Conservation (phyloP, 2,329 filamentous ascomycete species). For the Fusarium chaquense region DNA sequence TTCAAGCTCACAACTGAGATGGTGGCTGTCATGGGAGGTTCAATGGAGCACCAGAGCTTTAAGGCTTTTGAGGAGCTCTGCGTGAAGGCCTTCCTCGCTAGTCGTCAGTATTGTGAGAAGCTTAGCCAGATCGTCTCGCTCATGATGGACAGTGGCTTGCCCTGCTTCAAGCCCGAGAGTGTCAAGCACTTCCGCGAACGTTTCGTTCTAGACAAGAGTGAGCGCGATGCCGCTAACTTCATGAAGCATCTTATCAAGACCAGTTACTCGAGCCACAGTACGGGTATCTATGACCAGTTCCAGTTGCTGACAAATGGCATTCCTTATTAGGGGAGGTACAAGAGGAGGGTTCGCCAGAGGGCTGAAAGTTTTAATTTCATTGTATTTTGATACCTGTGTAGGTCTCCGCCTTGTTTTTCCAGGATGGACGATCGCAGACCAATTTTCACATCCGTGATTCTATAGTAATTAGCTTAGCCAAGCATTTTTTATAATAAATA, state of each 20-base stretch:
- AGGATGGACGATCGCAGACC: slow-evolving; percentile 1
- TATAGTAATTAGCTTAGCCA: slow-evolving; percentile 18
- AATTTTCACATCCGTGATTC: neutral
- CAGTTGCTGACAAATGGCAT: slow-evolving; percentile 98
- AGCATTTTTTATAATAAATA: slow-evolving; percentile 25
- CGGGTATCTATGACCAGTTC: slow-evolving; percentile 97
- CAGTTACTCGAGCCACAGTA: slow-evolving; percentile 91
- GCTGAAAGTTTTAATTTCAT: neutral
- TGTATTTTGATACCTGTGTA: slow-evolving; percentile 6
- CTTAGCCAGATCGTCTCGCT: slow-evolving; percentile 88
- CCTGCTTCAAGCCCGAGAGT: slow-evolving; percentile 97
- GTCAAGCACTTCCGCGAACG: slow-evolving; percentile 92
- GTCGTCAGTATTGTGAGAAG: slow-evolving; percentile 87
- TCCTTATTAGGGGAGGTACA: slow-evolving; percentile 73
- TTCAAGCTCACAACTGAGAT: slow-evolving; percentile 99
- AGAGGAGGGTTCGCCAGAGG: slow-evolving; percentile 7
- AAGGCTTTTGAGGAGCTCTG: slow-evolving; percentile 97
- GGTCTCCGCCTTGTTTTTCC: neutral
- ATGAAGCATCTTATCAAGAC: slow-evolving; percentile 91
- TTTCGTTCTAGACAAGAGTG: slow-evolving; percentile 91
- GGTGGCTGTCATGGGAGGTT: slow-evolving; percentile 98
- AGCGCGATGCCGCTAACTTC: slow-evolving; percentile 93
- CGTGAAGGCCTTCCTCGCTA: slow-evolving; percentile 93
- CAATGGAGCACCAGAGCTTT: slow-evolving; percentile 86
- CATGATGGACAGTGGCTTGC: slow-evolving; percentile 96